These are phyloP conservation scores for Neofusicoccum umdonicola DNA, from an alignment of 2,329 filamentous ascomycete species.

Conservation along the genomic window DNA sequence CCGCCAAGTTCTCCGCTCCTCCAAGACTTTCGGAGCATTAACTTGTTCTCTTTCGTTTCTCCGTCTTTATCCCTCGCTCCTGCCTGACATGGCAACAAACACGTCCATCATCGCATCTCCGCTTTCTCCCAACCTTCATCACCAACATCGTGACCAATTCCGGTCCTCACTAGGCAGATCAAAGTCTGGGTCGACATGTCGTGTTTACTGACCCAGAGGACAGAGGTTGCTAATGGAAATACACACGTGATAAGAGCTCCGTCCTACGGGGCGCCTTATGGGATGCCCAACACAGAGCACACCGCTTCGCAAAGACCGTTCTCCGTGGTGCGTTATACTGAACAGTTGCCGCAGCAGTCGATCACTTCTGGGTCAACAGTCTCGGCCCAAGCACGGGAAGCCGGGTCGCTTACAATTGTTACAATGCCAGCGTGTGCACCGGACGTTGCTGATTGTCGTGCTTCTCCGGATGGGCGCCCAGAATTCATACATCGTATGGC, in stretches of 20 bases:
- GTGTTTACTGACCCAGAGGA: too few species aligned
- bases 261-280: too few species aligned
- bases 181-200: too few species aligned
- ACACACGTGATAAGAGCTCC: too few species aligned
- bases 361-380: neutral
- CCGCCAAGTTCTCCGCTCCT: constrained; percentile 5
- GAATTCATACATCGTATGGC: neutral
- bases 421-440: neutral
- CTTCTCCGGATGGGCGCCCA: neutral
- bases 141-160: neutral
- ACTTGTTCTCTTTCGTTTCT: neutral
- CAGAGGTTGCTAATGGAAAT: too few species aligned
- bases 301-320: too few species aligned
- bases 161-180: neutral
- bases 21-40: neutral
- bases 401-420: neutral
- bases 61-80: neutral
- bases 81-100: neutral
- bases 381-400: neutral
- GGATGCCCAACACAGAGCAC: too few species aligned
- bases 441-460: neutral
- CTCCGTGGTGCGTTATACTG: too few species aligned
- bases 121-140: neutral
- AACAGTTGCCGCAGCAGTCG: too few species aligned
- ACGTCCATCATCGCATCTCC: neutral